Conservation (phyloP, 176 grass and related monocot genomes). For the Phoenix roebelenii region DNA sequence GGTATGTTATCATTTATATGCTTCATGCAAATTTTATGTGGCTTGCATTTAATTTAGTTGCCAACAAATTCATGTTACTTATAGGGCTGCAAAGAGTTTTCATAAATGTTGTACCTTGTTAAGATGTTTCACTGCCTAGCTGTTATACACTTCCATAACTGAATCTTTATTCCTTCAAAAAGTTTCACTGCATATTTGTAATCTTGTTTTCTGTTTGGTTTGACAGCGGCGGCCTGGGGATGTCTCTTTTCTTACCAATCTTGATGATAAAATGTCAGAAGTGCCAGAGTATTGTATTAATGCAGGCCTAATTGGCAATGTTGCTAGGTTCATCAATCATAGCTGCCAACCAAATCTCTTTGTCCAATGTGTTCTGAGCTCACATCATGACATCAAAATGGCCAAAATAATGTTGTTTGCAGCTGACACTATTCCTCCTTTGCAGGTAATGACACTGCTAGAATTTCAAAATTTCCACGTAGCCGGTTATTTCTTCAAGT, state of each 20-base stretch:
- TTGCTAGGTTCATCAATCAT: slow-evolving; percentile 92
- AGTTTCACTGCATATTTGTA: too few species aligned
- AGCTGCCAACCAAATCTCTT: slow-evolving; percentile 88
- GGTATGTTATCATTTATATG: too few species aligned
- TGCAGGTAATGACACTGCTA: slow-evolving; percentile 39
- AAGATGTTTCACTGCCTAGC: too few species aligned
- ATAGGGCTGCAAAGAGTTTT: too few species aligned
- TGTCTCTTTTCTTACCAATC: slow-evolving; percentile 33
- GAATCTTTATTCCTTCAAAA: too few species aligned
- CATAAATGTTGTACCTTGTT: too few species aligned
- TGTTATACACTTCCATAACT: too few species aligned
- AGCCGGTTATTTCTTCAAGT: too few species aligned
- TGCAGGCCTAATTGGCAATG: slow-evolving; percentile 45
- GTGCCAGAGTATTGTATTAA: slow-evolving; percentile 78
- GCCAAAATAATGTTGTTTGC: slow-evolving; percentile 84
- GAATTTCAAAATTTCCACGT: too few species aligned
- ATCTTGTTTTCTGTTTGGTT: background rate
- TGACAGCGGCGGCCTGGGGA: slow-evolving; percentile 61
- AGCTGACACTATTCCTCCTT: slow-evolving; percentile 82
- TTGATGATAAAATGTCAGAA: slow-evolving; percentile 48
- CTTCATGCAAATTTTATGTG: too few species aligned
- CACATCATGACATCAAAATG: slow-evolving; percentile 65
- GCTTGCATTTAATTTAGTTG: too few species aligned
- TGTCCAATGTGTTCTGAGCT: slow-evolving; percentile 74
- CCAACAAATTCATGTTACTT: too few species aligned